Percentiles rank a stretch among this genome's conserved stretches.
These are phyloP conservation scores for Dendrobium chrysotoxum DNA, from an alignment of 106 monocot species.

Conservation along the genomic window DNA sequence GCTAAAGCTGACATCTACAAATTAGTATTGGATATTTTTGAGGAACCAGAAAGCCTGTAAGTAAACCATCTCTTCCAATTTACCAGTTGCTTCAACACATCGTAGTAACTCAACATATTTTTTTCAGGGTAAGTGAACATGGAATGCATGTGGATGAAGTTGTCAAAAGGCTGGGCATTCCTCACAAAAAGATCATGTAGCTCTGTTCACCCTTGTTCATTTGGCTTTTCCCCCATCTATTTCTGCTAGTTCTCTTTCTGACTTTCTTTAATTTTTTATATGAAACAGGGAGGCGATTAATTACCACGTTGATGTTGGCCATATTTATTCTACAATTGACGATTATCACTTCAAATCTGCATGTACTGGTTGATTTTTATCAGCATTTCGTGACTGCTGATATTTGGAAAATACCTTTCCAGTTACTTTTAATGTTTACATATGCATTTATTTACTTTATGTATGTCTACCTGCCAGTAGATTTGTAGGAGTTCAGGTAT, in stretches of 20 bases:
- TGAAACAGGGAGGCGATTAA: constrained; percentile 44
- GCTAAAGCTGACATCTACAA: constrained; percentile 35
- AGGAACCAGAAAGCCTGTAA: constrained; percentile 60
- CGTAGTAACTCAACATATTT: no score
- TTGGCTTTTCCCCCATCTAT: not conserved
- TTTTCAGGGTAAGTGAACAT: constrained; percentile 38
- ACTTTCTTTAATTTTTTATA: not conserved
- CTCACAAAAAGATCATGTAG: constrained; percentile 56
- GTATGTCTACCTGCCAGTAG: not conserved
- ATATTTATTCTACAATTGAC: constrained; percentile 86
- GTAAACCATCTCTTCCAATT: constrained; percentile 4
- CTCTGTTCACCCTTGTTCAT: not conserved
- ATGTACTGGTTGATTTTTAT: not conserved
- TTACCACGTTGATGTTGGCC: constrained; percentile 62
- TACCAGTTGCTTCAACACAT: not conserved
- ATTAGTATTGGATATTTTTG: constrained; percentile 56
- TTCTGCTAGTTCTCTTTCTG: not conserved
- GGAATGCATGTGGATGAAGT: constrained; percentile 84
- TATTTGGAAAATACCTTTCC: no score
- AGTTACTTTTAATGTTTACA: no score
- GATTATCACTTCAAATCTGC: constrained; percentile 73
- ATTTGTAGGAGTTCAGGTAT: no score
- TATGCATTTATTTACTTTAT: not conserved
- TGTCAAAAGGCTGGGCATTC: constrained; percentile 34
- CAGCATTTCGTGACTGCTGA: not conserved